Conservation (phyloP, 208 protist genomes). For the Crithidia fasciculata region DNA sequence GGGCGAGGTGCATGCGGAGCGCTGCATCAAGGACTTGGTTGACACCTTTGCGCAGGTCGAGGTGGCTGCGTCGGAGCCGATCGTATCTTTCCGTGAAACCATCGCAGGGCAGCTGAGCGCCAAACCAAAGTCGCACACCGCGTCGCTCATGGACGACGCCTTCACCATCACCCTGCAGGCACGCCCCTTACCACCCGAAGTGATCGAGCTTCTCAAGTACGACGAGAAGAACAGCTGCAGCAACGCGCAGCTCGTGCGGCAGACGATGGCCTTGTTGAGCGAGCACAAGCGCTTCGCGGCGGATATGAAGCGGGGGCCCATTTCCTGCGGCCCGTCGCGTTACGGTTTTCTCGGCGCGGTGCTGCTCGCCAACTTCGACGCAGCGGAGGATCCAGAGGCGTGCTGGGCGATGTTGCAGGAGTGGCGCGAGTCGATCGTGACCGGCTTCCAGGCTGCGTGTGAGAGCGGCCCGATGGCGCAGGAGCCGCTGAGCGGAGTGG, state of each 20-base stretch:
- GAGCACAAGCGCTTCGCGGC: slow-evolving; percentile 66
- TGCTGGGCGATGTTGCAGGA: slow-evolving; percentile 45
- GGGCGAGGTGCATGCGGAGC: slow-evolving; percentile 97
- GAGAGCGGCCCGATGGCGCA: slow-evolving; percentile 97
- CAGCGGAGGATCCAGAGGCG: slow-evolving; percentile 26
- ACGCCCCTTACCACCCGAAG: slow-evolving; percentile 68
- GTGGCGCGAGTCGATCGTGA: slow-evolving; percentile 89
- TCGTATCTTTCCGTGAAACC: slow-evolving; percentile 91
- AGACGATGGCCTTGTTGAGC: slow-evolving; percentile 40
- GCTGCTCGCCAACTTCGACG: slow-evolving; percentile 74
- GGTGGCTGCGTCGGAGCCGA: slow-evolving; percentile 81
- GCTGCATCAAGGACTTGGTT: slow-evolving; percentile 95
- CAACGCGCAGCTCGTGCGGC: slow-evolving; percentile 47
- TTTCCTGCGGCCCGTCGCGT: slow-evolving; percentile 67
- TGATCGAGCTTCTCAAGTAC: slow-evolving; percentile 77
- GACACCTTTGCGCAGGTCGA: slow-evolving; percentile 90
- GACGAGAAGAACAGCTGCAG: slow-evolving; percentile 73
- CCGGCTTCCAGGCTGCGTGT: slow-evolving; percentile 96
- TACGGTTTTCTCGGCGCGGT: slow-evolving; percentile 77
- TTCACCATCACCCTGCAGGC: slow-evolving; percentile 80
- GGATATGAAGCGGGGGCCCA: slow-evolving; percentile 50
- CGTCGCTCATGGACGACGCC: slow-evolving; percentile 62
- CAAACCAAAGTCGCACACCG: slow-evolving; percentile 81
- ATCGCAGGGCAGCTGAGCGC: slow-evolving; percentile 59
- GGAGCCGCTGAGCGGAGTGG: slow-evolving; percentile 96